Evolutionary conservation across 1,284 basidiomycete genomes (phyloP), one percentile per base, ranked within the genome.

Genomic region (Stereum hirsutum): DNA sequence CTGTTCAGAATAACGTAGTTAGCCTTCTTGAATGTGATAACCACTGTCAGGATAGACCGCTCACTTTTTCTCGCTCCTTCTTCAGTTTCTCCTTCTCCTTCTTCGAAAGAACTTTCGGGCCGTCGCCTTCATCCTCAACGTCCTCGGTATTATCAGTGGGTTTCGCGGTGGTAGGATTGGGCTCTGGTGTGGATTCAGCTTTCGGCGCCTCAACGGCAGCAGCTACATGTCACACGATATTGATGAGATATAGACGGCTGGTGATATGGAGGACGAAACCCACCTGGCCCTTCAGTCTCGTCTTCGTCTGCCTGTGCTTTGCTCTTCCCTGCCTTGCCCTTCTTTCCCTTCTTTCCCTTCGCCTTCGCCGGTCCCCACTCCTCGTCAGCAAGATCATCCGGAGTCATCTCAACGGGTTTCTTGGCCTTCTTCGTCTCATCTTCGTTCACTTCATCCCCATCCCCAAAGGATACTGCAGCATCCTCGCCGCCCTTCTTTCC

Each of bases 1-100:
- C 89, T 93, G 57, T 4, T 46, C 41, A 45, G 38, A 44, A 47
- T 51, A 44, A 30, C 24, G 21, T 44, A 38, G 35, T 17, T 27
- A 25, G 31, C 12, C n/a, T 40, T 28, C 36, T 38, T 35, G 8
- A 42, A 42, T 43, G 44, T n/a, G 2, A 34, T 8, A 15, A 23
- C 15, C 14, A 36, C 19, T 3, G 11, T 23, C 23, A 12, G 14
- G 12, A 25, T 14, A 39, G 3, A 6, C 3, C 5, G 4, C 15
- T 35, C 32, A 82, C 89, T 81, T 94, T 94, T 68, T 95, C 91
- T 46, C 79, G 78, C 64, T 95, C 92, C 64, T 95, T 95, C 77
- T 95, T 95, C 47, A 93, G 67, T 57, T 82, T 85, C 60, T 95
- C 89, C 66, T 95, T 95, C 69, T 93, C 89, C 62, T 93, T 92